Conservation (phyloP, 805 yeast genomes). For the Grigorovia humatica region DNA sequence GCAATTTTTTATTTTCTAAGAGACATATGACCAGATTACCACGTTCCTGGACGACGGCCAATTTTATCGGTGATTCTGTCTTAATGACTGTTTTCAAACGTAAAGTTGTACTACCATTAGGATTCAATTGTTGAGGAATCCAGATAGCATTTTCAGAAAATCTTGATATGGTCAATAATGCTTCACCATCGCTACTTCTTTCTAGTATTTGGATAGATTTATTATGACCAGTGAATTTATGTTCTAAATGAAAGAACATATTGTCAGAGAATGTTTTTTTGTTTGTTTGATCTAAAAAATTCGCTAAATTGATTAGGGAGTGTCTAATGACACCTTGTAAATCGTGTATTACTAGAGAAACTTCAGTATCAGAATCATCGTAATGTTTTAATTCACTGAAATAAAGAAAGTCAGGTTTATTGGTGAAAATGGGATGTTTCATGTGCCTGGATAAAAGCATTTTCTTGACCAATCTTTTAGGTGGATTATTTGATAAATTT, state of each 20-base stretch:
- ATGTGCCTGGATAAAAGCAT: constrained; percentile 26
- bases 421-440: constrained; percentile 20
- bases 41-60: constrained; percentile 40
- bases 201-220: constrained; percentile 63
- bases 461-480: constrained; percentile 38
- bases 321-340: constrained; percentile 30
- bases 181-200: constrained; percentile 57
- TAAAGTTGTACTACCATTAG: constrained; percentile 27
- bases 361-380: constrained; percentile 17
- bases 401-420: constrained; percentile 26
- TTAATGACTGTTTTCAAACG: constrained; percentile 31
- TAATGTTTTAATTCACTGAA: constrained; percentile 30
- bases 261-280: constrained; percentile 3
- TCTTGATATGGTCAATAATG: constrained; percentile 48
- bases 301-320: constrained; percentile 20
- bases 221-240: constrained; percentile 75
- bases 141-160: constrained; percentile 49
- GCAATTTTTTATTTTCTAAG: constrained; percentile 32
- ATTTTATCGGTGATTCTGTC: constrained; percentile 38
- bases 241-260: constrained; percentile 28
- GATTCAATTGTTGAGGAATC: constrained; percentile 33
- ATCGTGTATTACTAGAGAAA: constrained; percentile 40
- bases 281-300: constrained; percentile 12
- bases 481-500: constrained; percentile 45
- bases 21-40: constrained; percentile 40